phyloP scores from a whole-genome alignment of 805 yeast genomes.

The Schwanniomyces polymorphus region DNA sequence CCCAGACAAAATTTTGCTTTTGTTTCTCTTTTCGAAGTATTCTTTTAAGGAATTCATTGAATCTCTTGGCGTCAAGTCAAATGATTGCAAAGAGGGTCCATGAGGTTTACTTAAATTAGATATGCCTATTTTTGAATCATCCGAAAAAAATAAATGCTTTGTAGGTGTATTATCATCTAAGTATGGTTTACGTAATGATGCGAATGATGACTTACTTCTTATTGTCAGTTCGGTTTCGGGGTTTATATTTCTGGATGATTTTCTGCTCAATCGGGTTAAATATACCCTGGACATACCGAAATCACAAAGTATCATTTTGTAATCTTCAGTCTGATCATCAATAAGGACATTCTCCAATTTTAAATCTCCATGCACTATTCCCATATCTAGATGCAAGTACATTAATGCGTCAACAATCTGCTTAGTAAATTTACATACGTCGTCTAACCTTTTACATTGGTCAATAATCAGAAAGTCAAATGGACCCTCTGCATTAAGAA shows the following conservation, averaged over 20 bases:
- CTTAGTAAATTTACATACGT: slow-evolving; percentile 31
- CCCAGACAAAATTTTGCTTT: slow-evolving; percentile 6
- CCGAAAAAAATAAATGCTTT: slow-evolving; percentile 19
- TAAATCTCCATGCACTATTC: slow-evolving; percentile 79
- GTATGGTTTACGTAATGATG: slow-evolving; percentile 36
- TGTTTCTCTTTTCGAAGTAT: not conserved
- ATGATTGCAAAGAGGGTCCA: slow-evolving; percentile 35
- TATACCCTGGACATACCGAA: slow-evolving; percentile 74
- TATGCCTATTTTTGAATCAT: slow-evolving; percentile 34
- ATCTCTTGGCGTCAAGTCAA: slow-evolving; percentile 28
- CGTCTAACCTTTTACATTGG: slow-evolving; percentile 35
- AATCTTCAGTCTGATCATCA: slow-evolving; percentile 32
- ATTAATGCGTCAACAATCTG: slow-evolving; percentile 61
- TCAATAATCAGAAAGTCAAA: slow-evolving; percentile 23
- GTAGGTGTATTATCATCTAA: slow-evolving; percentile 20
- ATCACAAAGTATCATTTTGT: slow-evolving; percentile 68
- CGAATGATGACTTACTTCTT: slow-evolving; percentile 34
- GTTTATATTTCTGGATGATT: slow-evolving; percentile 8
- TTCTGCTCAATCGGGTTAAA: slow-evolving; percentile 24
- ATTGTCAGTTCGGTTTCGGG: slow-evolving; percentile 17
- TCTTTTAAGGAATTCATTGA: slow-evolving; percentile 10
- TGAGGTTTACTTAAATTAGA: slow-evolving; percentile 22
- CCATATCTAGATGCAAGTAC: slow-evolving; percentile 55
- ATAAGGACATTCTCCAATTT: slow-evolving; percentile 79
- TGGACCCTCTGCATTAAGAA: slow-evolving; percentile 25